These are phyloP conservation scores for Paecilomyces formosus DNA, from an alignment of 2,329 filamentous ascomycete species.

Conservation along the genomic window DNA sequence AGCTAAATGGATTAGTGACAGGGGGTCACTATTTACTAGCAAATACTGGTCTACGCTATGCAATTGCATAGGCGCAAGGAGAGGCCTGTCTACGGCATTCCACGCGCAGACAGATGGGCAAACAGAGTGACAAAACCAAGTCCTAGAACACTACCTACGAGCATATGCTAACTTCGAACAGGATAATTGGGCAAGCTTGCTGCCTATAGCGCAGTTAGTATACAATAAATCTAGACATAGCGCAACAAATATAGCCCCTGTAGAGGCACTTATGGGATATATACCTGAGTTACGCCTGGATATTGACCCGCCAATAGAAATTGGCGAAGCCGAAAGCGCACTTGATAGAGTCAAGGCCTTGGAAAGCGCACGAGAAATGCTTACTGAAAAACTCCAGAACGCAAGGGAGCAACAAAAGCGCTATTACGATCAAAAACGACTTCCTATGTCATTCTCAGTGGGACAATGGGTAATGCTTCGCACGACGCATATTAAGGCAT, in stretches of 20 bases:
- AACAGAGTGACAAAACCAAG: slow-evolving; percentile 4
- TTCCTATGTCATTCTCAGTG: no score
- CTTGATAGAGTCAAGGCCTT: neutral
- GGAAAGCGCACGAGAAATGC: no score
- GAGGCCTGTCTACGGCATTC: neutral
- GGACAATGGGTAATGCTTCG: no score
- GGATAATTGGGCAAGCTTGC: slow-evolving; percentile 7
- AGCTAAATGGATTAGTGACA: no score
- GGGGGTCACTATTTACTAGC: no score
- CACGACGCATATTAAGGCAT: no score
- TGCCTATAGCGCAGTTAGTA: slow-evolving; percentile 9
- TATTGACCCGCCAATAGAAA: neutral
- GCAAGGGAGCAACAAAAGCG: no score
- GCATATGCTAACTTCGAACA: slow-evolving; percentile 8
- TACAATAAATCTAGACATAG: slow-evolving; percentile 4
- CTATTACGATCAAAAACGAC: no score
- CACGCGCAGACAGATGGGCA: neutral
- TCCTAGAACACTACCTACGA: slow-evolving; percentile 7
- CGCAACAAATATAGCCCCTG: neutral
- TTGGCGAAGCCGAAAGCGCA: neutral
- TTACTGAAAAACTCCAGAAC: no score
- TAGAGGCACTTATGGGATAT: neutral
- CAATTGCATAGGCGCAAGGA: neutral
- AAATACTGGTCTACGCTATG: neutral
- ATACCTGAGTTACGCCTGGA: neutral